A percentile compares a stretch with the other conserved stretches of the same genome.
Evolutionary conservation across 1,284 basidiomycete species (phyloP).

Genomic region (Austroboletus novae-zelandiae): DNA sequence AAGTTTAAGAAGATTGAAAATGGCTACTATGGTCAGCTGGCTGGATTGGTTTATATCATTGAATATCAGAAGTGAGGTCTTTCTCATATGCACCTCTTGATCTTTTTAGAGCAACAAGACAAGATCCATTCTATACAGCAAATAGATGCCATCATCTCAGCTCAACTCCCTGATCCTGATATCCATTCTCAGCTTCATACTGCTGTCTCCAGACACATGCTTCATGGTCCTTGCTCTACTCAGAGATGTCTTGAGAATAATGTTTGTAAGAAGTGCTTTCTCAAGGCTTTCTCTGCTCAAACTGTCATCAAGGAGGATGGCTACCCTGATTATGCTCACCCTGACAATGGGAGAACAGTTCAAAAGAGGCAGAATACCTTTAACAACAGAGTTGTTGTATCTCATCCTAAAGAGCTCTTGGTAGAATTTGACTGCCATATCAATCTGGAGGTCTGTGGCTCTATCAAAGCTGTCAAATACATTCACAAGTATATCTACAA

Average conservation of each 20-base stretch:
- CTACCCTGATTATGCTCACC: too few species aligned
- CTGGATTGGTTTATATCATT: conserved; percentile 14
- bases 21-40: conserved; percentile 10
- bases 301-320: conserved; percentile 12
- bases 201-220: conserved; percentile 10
- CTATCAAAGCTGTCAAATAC: conserved; percentile 37
- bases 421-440: too few species aligned
- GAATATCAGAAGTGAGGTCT: conserved; percentile 15
- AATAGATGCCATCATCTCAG: conserved; percentile 8
- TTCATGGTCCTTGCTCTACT: conserved; percentile 11
- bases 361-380: too few species aligned
- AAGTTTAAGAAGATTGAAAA: conserved; percentile 21
- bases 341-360: too few species aligned
- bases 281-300: background rate
- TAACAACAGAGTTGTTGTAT: too few species aligned
- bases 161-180: conserved; percentile 1
- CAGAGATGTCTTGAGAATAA: too few species aligned
- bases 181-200: conserved; percentile 1
- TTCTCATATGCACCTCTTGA: too few species aligned
- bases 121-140: conserved; percentile 4
- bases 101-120: conserved; percentile 10
- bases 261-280: conserved; percentile 7
- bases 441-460: conserved; percentile 38
- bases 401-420: too few species aligned
- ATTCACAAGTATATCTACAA: conserved; percentile 47